Base-by-base conservation (phyloP, 495 filamentous ascomycete genomes). In the Tuber calosporum region DNA sequence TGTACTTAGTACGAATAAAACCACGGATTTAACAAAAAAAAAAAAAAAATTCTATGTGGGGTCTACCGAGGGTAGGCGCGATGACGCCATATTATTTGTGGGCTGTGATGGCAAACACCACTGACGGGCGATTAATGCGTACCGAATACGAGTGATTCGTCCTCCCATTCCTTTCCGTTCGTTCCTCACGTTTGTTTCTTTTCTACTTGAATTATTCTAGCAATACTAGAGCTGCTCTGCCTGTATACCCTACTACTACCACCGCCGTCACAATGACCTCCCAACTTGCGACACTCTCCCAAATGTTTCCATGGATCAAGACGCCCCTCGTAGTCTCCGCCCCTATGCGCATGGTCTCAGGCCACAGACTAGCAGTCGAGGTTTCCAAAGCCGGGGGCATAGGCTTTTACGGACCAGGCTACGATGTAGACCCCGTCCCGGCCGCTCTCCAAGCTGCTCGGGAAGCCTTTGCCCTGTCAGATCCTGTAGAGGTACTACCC, bases 321-420 rank as follows among this genome's bases (percentile, higher is more conserved):
- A 72, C 79, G 19, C 91, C 92, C 0, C 84, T 93, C 66, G 85
- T 95, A 36, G 83, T 88, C 72, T 81, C 84, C 72, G 91, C 91
- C 0, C 92, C 92, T 7, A 93, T 95, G 90, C 87, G 89, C 66
- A 83, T 90, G 39, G 88, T 92, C 77, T 84, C 91, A 9, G 86
- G 88, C 6, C 3, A 26, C 48, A 26, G 30, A 85, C 83, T 93
- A 0, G 84, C 90, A 9, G 79, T 86, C 30, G 87, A 85, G 36
- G 85, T 92, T 20, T 89, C 88, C 30, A 84, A 83, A 69, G 90
- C 91, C 36, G 89, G 90, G n/a, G 90, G 90, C 0, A 5, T 40
- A 72, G 85, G 84, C 39, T 90, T 83, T 81, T 71, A 83, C 71
- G 78, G 77, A 74, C 70, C 77, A 36, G 82, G 81, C 76, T 83